Evolutionary conservation across 768 basidiomycete species (phyloP), one percentile per base, ranked within the genome.

Genomic region (Tylopilus vinaceipallidus): DNA sequence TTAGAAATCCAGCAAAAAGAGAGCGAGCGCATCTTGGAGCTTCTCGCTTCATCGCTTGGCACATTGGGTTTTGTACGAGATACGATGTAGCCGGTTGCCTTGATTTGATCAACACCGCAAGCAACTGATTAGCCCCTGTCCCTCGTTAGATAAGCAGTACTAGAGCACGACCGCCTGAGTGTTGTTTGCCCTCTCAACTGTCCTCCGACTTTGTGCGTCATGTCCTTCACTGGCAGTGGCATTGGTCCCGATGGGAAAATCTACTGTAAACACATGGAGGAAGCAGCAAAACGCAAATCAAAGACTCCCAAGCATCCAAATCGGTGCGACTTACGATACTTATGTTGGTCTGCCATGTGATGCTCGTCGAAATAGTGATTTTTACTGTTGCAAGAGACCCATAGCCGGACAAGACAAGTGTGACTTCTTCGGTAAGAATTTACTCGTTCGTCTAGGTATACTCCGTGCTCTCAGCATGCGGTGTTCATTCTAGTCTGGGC

Each of bases 11-110:
- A 98, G 67, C 69, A 73, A 60, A 80, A 73, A 64, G 93, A 98
- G 73, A 88, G 87, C 56, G 81, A 79, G 57, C 75, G 91, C 40
- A 73, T 99, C 53, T 63, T 90, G 45, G 87, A 88, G 63, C 74
- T 91, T 41, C 77, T 91, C 46, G 75, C 86, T 17, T 81, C 83
- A 5, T 88, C 86, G 3, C 64, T 91, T 49, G 90, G 90, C 35
- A 88, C 83, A 24, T 65, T 93, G 40, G 76, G 80, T 23, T 93
- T 92, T 62, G 82, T 92, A 41, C 75, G 86, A 64, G 86, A 87
- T 63, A 77, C 76, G 5, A 65, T 83, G 57, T 89, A 49, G 34
- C 7, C 12, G 19, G 6, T 13, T 12, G 57, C n/a, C n/a, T n/a
- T n/a, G n/a, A 49, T 20, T 26, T 10, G 29, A 45, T 38, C 26